phyloP scores from a whole-genome alignment of 2,329 filamentous ascomycete genomes.

The Verticillium nonalfalfae region DNA sequence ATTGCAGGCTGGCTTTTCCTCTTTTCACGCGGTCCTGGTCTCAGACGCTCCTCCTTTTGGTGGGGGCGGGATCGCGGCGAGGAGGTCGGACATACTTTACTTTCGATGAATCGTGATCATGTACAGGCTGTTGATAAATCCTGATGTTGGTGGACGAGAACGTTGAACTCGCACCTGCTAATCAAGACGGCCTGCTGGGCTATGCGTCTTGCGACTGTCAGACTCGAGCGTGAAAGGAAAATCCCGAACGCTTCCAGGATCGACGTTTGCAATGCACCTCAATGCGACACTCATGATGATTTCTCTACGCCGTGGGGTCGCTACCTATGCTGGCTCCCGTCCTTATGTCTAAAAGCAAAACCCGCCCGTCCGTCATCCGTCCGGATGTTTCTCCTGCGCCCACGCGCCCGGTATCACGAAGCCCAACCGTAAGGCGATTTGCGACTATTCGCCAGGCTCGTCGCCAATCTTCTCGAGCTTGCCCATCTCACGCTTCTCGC shows the following conservation, averaged over 20 bases:
- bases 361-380: background rate
- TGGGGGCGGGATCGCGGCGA: background rate
- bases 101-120: background rate
- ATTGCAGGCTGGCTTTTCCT: constrained; percentile 64
- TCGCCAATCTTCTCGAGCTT: constrained; percentile 94
- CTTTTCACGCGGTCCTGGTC: constrained; percentile 15
- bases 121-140: too few relatives aligned
- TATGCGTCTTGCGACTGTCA: too few relatives aligned
- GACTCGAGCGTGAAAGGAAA: too few relatives aligned
- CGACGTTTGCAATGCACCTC: background rate
- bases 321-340: background rate
- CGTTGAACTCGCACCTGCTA: too few relatives aligned
- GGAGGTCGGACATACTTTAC: constrained; percentile 4
- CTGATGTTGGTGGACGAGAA: too few relatives aligned
- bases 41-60: constrained; percentile 21
- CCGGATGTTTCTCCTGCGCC: constrained; percentile 1
- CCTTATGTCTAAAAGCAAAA: background rate
- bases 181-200: too few relatives aligned
- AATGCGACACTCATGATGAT: background rate
- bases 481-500: constrained; percentile 87
- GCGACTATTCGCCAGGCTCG: constrained; percentile 52
- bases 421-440: background rate
- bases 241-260: too few relatives aligned
- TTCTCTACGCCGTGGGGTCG: background rate
- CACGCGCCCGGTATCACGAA: background rate